These are phyloP conservation scores for Monosporozyma servazzii DNA, from an alignment of 805 yeast genomes.

Conservation along the genomic window DNA sequence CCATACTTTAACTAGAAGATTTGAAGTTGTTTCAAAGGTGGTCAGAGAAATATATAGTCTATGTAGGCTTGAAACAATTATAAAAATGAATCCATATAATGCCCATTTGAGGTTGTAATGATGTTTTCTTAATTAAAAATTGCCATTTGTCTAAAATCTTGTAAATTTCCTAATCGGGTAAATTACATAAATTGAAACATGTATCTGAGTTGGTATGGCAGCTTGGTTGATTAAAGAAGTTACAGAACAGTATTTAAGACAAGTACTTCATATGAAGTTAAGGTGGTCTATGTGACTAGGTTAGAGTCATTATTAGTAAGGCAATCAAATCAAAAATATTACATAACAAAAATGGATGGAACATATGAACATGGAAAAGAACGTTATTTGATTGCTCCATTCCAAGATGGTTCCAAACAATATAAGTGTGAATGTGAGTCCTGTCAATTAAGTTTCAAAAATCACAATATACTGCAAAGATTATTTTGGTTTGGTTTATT, in stretches of 20 bases:
- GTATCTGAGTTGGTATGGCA: not conserved
- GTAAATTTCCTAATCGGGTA: conserved; percentile 10
- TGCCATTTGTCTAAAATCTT: not conserved
- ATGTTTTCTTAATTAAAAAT: not conserved
- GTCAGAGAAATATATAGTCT: not conserved
- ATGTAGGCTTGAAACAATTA: not conserved
- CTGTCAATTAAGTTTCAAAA: conserved; percentile 8
- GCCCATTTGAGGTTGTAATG: not conserved
- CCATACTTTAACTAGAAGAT: not conserved
- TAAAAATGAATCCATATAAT: not conserved
- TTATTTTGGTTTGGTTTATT: conserved; percentile 19
- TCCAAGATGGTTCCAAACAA: conserved; percentile 7
- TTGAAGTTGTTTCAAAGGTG: not conserved
- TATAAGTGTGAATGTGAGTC: conserved; percentile 20
- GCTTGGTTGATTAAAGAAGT: too few relatives aligned
- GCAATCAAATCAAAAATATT: not conserved
- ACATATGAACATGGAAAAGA: not conserved
- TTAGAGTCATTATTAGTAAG: not conserved
- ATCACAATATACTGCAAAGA: conserved; percentile 5
- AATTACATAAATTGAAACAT: not conserved
- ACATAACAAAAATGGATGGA: not conserved
- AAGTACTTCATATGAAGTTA: too few relatives aligned
- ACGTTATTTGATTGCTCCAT: conserved; percentile 11
- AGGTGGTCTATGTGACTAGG: not conserved
- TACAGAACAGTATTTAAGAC: not conserved